Conservation (phyloP, 352 stramenopile genomes). For the Plasmopara muralis region DNA sequence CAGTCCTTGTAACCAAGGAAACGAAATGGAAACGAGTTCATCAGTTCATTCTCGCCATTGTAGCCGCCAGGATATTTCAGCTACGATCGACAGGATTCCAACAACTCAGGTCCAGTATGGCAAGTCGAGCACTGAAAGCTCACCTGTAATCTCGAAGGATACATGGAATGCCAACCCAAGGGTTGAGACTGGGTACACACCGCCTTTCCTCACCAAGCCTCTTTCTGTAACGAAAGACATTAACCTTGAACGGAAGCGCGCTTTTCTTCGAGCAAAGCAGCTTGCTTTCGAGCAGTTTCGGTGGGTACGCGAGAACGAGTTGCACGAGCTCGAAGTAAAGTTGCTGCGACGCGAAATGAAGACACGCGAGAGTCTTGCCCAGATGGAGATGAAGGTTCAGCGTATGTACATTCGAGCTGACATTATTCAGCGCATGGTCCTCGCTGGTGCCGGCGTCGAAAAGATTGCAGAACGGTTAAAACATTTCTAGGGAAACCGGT, state of each 20-base stretch:
- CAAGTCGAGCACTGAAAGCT: background rate
- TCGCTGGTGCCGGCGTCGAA: constrained; percentile 6
- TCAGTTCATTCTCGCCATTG: background rate
- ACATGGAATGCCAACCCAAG: background rate
- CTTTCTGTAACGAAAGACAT: background rate
- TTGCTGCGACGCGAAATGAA: constrained; percentile 24
- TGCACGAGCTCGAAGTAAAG: constrained; percentile 16
- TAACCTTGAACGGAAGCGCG: constrained; percentile 18
- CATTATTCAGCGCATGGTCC: constrained; percentile 19
- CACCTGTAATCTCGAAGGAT: background rate
- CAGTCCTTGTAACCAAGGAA: background rate
- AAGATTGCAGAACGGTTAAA: constrained; percentile 14
- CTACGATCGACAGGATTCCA: background rate
- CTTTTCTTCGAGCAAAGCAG: constrained; percentile 15
- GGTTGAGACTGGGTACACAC: background rate
- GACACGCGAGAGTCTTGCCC: constrained; percentile 10
- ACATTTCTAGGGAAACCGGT: constrained; percentile 6
- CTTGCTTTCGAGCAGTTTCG: constrained; percentile 24
- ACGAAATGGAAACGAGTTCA: background rate
- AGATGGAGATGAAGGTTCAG: constrained; percentile 15
- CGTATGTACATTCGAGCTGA: constrained; percentile 18
- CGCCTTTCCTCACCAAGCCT: constrained; percentile 5
- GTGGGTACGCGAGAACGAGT: constrained; percentile 17
- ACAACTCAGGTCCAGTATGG: background rate
- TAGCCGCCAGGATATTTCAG: background rate